phyloP scores from a whole-genome alignment of 164 flowering plant genomes.

The Warburgia ugandensis region DNA sequence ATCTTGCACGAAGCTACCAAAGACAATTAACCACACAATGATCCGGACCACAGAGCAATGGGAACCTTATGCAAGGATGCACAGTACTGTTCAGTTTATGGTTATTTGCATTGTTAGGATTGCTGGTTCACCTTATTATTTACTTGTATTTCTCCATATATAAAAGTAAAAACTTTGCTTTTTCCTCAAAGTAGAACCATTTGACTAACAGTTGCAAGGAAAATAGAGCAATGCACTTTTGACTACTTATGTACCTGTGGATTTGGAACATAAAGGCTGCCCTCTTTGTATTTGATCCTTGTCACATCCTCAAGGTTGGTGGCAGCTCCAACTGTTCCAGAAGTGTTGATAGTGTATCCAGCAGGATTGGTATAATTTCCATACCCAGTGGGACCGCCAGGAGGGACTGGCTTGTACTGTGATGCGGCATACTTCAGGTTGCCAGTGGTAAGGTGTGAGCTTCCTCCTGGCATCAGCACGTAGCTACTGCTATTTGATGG shows the following conservation, averaged over 20 bases:
- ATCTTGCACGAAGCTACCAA: too few species aligned
- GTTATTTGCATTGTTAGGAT: too few species aligned
- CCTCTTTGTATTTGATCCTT: conserved; percentile 83
- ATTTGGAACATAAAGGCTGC: conserved; percentile 69
- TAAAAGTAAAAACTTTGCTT: too few species aligned
- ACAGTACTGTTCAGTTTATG: too few species aligned
- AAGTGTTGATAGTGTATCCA: conserved; percentile 69
- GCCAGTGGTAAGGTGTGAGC: conserved; percentile 58
- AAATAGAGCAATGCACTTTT: not conserved
- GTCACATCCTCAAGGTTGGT: conserved; percentile 76
- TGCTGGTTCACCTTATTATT: too few species aligned
- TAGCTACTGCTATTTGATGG: conserved; percentile 74
- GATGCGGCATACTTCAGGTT: conserved; percentile 75
- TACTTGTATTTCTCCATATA: too few species aligned
- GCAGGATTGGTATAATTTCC: conserved; percentile 62
- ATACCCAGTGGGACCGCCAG: conserved; percentile 66
- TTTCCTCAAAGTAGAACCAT: too few species aligned
- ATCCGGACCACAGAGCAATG: too few species aligned
- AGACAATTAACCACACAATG: too few species aligned
- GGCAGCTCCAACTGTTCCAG: conserved; percentile 59
- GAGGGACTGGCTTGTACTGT: conserved; percentile 75
- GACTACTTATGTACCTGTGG: conserved; percentile 54
- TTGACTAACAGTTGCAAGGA: not conserved
- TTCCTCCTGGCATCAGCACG: conserved; percentile 79
- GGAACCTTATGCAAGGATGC: too few species aligned